Evolutionary conservation across 2,329 filamentous ascomycete genomes (phyloP).

Genomic region (Pyrenophora tritici-repentis): DNA sequence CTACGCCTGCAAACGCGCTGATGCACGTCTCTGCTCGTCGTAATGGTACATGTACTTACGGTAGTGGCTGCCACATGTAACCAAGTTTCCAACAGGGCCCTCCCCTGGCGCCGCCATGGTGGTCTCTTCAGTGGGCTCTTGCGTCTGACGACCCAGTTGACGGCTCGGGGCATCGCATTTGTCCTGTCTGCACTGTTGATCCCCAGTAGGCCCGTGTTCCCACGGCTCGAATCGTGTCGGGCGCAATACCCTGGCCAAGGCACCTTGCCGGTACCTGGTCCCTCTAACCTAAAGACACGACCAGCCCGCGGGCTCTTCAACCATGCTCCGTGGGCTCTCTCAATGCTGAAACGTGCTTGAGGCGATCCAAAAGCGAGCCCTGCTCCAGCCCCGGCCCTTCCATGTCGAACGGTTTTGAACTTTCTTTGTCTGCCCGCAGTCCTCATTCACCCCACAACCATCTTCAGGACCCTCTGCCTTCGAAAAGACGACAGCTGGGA

Average conservation of each 20-base stretch:
- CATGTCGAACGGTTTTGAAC: conserved; percentile 45
- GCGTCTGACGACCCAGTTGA: conserved; percentile 10
- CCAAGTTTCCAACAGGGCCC: conserved; percentile 10
- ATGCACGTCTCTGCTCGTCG: neutral
- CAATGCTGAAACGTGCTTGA: conserved; percentile 49
- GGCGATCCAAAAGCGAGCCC: conserved; percentile 43
- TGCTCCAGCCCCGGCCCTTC: conserved; percentile 34
- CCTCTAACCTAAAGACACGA: conserved; percentile 34
- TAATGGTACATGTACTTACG: too few species aligned
- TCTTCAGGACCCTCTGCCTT: conserved; percentile 32
- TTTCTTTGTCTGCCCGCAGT: conserved; percentile 39
- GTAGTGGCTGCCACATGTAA: conserved; percentile 19
- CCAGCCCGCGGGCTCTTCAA: conserved; percentile 30
- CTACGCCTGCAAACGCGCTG: neutral
- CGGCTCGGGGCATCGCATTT: conserved; percentile 13
- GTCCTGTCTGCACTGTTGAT: conserved; percentile 13
- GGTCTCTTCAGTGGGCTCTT: conserved; percentile 2
- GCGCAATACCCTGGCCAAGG: conserved; percentile 27
- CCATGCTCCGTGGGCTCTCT: conserved; percentile 36
- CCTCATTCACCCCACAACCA: conserved; percentile 27
- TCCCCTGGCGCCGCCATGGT: conserved; percentile 11
- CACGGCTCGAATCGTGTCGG: conserved; percentile 29
- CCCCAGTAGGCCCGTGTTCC: conserved; percentile 22
- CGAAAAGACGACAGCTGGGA: conserved; percentile 44
- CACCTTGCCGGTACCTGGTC: conserved; percentile 33